A percentile compares a stretch with the other conserved stretches of the same genome.
Evolutionary conservation across 2,329 filamentous ascomycete species (phyloP).

Genomic region (Claviceps maximensis): DNA sequence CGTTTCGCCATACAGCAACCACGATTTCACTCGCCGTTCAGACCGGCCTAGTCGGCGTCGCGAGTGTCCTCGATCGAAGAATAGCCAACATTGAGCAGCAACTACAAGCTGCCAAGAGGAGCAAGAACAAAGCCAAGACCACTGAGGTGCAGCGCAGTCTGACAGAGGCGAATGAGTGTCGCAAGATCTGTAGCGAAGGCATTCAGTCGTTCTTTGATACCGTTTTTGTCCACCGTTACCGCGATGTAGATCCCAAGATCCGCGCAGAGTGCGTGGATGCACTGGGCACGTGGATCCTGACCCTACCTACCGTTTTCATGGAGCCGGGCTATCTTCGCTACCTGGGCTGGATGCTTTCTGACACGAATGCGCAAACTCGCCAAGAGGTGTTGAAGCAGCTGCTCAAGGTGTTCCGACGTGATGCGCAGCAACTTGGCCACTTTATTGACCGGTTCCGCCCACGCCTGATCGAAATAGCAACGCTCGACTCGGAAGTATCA

Average conservation of each 20-base stretch:
- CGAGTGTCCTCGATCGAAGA: slow-evolving; percentile 54
- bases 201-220: slow-evolving; percentile 83
- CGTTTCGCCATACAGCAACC: slow-evolving; percentile 89
- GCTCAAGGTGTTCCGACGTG: slow-evolving; percentile 62
- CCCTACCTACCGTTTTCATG: slow-evolving; percentile 76
- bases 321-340: slow-evolving; percentile 86
- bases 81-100: slow-evolving; percentile 69
- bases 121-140: slow-evolving; percentile 66
- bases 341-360: slow-evolving; percentile 88
- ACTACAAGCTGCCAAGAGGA: slow-evolving; percentile 58
- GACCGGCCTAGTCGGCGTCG: slow-evolving; percentile 61
- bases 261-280: slow-evolving; percentile 78
- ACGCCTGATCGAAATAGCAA: slow-evolving; percentile 85
- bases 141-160: slow-evolving; percentile 60
- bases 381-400: slow-evolving; percentile 82
- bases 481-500: slow-evolving; percentile 64
- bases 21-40: slow-evolving; percentile 71
- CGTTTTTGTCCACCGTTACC: slow-evolving; percentile 89
- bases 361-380: slow-evolving; percentile 59
- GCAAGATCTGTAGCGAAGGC: slow-evolving; percentile 55
- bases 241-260: slow-evolving; percentile 83
- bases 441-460: slow-evolving; percentile 88
- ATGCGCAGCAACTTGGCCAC: slow-evolving; percentile 71
- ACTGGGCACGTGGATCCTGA: slow-evolving; percentile 77
- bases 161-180: slow-evolving; percentile 54